These are phyloP conservation scores for Xylaria flabelliformis DNA, from an alignment of 495 filamentous ascomycete species.

Conservation along the genomic window DNA sequence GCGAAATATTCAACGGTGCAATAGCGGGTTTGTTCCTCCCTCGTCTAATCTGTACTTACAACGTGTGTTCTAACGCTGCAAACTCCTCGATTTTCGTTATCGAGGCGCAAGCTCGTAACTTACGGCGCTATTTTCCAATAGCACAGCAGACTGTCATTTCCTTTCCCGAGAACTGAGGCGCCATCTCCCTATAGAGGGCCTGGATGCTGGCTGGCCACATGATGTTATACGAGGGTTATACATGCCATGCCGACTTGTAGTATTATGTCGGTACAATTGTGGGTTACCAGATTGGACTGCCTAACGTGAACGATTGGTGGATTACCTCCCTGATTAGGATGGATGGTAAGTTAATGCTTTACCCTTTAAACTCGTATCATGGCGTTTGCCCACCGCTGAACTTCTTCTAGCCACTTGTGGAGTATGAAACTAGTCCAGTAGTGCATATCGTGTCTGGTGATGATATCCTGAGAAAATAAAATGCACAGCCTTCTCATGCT, in stretches of 20 bases:
- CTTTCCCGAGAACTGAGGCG: not conserved
- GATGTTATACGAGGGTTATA: not conserved
- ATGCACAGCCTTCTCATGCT: not conserved
- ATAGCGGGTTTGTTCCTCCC: not conserved
- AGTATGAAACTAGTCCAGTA: not conserved
- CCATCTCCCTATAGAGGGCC: not conserved
- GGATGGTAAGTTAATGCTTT: not conserved
- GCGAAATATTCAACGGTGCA: not conserved
- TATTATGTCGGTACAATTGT: not conserved
- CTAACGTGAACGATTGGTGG: not conserved
- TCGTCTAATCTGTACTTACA: no score
- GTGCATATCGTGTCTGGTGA: not conserved
- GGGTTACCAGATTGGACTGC: not conserved
- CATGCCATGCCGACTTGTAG: not conserved
- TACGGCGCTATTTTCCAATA: not conserved
- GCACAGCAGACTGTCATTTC: not conserved
- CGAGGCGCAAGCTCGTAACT: not conserved
- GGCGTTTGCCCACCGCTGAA: no score
- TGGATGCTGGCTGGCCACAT: conserved; percentile 11
- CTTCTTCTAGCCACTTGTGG: not conserved
- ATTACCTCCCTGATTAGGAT: conserved; percentile 10
- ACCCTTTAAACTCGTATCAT: not conserved
- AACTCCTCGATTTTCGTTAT: not conserved
- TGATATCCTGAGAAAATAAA: not conserved
- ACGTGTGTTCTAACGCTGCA: not conserved